phyloP scores from a whole-genome alignment of 1,284 basidiomycete species.

The Moesziomyces parantarcticus region DNA sequence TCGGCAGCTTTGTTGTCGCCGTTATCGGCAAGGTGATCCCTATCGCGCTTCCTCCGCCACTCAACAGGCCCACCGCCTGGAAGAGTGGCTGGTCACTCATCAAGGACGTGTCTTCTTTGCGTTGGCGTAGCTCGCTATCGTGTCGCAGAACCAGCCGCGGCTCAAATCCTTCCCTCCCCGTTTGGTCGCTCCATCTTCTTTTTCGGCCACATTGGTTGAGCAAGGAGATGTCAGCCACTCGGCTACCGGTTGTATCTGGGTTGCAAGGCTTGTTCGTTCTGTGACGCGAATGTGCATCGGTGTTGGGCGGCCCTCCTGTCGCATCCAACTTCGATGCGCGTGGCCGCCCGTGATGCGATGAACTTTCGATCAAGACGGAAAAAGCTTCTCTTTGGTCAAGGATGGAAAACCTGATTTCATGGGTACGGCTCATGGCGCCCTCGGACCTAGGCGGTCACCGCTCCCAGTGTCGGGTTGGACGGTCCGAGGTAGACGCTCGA shows the following conservation, averaged over 20 bases:
- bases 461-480: no score
- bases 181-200: conserved; percentile 41
- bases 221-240: conserved; percentile 24
- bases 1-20: background rate
- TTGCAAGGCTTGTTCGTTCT: background rate
- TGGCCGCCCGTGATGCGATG: background rate
- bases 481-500: no score
- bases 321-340: background rate
- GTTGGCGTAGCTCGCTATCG: background rate
- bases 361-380: conserved; percentile 3
- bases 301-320: background rate
- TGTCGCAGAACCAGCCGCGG: conserved; percentile 1
- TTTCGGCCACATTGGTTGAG: background rate
- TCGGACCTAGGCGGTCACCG: no score
- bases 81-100: background rate
- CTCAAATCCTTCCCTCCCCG: conserved; percentile 17
- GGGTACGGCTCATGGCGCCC: no score
- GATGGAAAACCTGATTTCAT: conserved; percentile 9
- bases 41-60: background rate
- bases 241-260: conserved; percentile 21
- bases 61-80: no score
- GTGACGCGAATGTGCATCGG: background rate
- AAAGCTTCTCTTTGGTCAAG: conserved; percentile 33
- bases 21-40: background rate
- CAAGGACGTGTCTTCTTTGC: conserved; percentile 5